phyloP scores from a whole-genome alignment of 257 asterid species.

The Coffea canephora region DNA sequence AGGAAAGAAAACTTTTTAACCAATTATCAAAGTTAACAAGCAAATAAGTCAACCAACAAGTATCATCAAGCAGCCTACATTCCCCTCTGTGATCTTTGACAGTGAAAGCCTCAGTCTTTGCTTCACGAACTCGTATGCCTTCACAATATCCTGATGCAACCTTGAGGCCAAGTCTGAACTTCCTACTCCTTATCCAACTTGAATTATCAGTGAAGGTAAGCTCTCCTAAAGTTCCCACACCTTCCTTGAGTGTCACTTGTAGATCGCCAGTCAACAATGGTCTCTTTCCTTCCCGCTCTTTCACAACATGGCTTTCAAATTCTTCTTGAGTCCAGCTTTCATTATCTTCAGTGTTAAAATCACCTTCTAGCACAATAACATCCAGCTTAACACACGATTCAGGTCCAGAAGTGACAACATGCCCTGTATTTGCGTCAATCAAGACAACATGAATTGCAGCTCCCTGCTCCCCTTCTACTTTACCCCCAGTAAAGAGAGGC shows the following conservation, averaged over 20 bases:
- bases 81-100: conserved; percentile 99
- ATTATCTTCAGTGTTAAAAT: conserved; percentile 79
- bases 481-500: conserved; percentile 96
- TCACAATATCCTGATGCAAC: conserved; percentile 83
- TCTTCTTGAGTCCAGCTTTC: conserved; percentile 89
- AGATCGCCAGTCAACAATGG: conserved; percentile 90
- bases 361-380: conserved; percentile 90
- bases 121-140: conserved; percentile 85
- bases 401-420: conserved; percentile 75
- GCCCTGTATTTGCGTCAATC: conserved; percentile 70
- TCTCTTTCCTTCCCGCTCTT: conserved; percentile 95
- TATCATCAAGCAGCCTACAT: conserved; percentile 46
- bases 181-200: conserved; percentile 97
- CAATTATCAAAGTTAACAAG: background rate
- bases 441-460: conserved; percentile 83
- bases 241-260: conserved; percentile 89
- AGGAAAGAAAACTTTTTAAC: conserved; percentile 20
- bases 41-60: conserved; percentile 10
- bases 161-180: conserved; percentile 90
- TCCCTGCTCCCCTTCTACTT: conserved; percentile 98
- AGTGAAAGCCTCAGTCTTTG: conserved; percentile 91
- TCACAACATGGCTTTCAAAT: conserved; percentile 87
- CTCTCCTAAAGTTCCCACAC: conserved; percentile 94
- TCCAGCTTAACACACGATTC: conserved; percentile 87
- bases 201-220: conserved; percentile 95